These are phyloP conservation scores for Phaeosphaeriaceae sp. DNA, from an alignment of 2,329 filamentous ascomycete genomes.

Conservation along the genomic window DNA sequence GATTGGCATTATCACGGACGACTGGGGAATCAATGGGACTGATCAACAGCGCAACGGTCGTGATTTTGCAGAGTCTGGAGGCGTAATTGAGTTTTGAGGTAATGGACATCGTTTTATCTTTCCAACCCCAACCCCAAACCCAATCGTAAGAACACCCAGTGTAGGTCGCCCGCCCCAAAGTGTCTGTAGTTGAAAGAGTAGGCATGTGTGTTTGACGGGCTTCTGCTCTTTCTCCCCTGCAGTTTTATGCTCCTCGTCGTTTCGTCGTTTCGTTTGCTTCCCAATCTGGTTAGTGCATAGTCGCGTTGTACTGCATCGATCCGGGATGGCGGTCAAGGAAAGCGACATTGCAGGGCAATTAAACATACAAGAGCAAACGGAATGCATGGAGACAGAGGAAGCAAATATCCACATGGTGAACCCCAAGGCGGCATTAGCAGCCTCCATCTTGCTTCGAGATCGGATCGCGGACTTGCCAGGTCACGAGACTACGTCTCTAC, in stretches of 20 bases:
- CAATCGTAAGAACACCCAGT: neutral
- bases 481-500: constrained; percentile 20
- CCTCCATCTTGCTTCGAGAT: neutral
- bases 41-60: constrained; percentile 16
- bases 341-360: neutral
- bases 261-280: neutral
- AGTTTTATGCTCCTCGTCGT: neutral
- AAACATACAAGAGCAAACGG: neutral
- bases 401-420: neutral
- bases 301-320: neutral
- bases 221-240: neutral
- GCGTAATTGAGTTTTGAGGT: constrained; percentile 15
- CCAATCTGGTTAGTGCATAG: neutral
- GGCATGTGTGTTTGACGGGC: neutral
- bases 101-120: neutral
- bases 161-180: neutral
- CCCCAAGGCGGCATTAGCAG: neutral
- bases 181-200: neutral
- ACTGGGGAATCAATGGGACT: constrained; percentile 24
- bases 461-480: constrained; percentile 6
- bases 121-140: no score
- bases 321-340: neutral
- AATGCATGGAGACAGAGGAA: neutral
- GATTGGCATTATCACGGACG: constrained; percentile 57
- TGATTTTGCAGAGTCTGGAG: constrained; percentile 21